Evolutionary conservation across 2,329 filamentous ascomycete species (phyloP), one percentile per base, ranked within the genome.

Genomic region (Pseudocercospora eumusae): DNA sequence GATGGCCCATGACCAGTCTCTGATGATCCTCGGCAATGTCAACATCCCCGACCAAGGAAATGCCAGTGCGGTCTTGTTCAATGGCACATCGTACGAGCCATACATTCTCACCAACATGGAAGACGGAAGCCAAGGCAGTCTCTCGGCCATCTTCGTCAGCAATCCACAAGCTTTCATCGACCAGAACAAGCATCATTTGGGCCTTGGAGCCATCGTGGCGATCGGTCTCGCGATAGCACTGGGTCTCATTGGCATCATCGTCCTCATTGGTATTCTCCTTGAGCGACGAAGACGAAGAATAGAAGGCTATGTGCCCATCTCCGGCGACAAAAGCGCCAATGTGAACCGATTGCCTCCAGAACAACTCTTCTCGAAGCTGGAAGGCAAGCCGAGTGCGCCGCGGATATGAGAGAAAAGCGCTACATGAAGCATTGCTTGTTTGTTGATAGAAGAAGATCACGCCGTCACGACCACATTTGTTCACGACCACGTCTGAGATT

Each of bases 21-120:
- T 99, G 36, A 84, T 99, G 77, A 80, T 98, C 55, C 91, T 91
- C n/a, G 95, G 95, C 42, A 85, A 89, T 57, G 85, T 99, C 68
- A 83, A 86, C 66, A 82, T 98, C 18, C 86, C 89, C 0, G 79
- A 80, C 54, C 92, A 92, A 73, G 93, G 93, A 62, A 88, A 87
- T 61, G 91, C 89, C 5, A 96, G 93, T 13, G 92, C 91, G 8
- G 93, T 88, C 7, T 80, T 97, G 27, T 99, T 90, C 80, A 91
- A 98, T 72, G 95, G 95, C 70, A 91, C 87, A 10, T 79, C 81
- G 2, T 87, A 93, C 73, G 82, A 82, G 56, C 93, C 95, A 0
- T 96, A 93, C 75, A 84, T 92, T 44, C 83, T 99, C 45, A 90
- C 93, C 1, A 89, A 86, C 50, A 88, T 83, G 62, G 28, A 69